phyloP scores from a whole-genome alignment of 306 rosid genomes.

The Pyrus betulifolia region DNA sequence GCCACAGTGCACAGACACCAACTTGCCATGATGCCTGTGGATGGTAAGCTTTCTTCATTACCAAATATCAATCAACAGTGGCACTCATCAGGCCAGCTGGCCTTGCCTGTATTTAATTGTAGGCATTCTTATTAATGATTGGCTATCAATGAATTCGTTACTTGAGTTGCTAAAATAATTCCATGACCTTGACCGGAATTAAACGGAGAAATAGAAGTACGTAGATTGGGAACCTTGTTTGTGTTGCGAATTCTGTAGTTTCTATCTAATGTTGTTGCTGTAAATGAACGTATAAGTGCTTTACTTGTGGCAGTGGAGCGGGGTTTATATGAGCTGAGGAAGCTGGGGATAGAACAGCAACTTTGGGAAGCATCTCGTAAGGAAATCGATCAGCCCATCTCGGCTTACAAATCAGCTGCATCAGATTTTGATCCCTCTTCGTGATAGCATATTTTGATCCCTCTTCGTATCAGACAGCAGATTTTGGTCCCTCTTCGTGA shows the following conservation, averaged over 20 bases:
- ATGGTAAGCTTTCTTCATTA: conserved; percentile 45
- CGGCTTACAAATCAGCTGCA: conserved; percentile 37
- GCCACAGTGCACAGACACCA: conserved; percentile 60
- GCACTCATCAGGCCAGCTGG: background rate
- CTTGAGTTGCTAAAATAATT: background rate
- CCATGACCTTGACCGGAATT: background rate
- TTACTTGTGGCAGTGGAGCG: conserved; percentile 64
- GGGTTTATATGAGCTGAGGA: conserved; percentile 79
- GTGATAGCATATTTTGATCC: conserved; percentile 33
- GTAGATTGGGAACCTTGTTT: background rate
- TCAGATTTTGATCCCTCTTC: conserved; percentile 42
- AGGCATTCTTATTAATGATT: background rate
- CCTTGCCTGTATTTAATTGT: background rate
- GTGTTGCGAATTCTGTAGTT: background rate
- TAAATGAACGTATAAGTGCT: background rate
- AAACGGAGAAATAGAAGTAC: background rate
- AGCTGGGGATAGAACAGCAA: conserved; percentile 84
- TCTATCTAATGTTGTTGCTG: background rate
- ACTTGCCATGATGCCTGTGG: conserved; percentile 96
- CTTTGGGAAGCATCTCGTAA: conserved; percentile 98
- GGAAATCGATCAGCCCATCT: conserved; percentile 60
- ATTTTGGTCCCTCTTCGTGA: conserved; percentile 1
- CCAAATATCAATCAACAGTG: background rate
- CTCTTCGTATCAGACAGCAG: background rate
- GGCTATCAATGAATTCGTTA: background rate